Conservation (phyloP, 1,284 basidiomycete species). For the Ceratobasidium theobromae region DNA sequence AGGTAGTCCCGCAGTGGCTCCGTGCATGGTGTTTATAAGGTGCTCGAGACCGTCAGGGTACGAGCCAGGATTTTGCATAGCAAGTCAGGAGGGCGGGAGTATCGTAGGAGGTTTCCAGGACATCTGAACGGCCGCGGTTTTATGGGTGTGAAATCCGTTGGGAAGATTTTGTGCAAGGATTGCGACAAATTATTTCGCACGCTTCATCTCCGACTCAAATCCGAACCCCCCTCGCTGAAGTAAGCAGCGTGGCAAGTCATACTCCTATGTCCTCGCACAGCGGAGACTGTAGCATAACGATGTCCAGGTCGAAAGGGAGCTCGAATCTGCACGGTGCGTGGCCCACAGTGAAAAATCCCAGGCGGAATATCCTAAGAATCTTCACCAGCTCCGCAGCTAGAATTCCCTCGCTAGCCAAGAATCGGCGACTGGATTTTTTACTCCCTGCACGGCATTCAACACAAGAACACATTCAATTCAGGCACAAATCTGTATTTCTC, state of each 20-base stretch:
- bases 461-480: background rate
- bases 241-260: background rate
- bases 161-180: slow-evolving; percentile 4
- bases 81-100: too few relatives aligned
- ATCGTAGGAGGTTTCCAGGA: too few relatives aligned
- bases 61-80: background rate
- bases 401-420: background rate
- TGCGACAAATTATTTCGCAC: background rate
- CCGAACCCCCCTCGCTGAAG: background rate
- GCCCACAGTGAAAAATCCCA: background rate
- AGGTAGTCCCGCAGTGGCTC: background rate
- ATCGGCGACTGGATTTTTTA: background rate
- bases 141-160: too few relatives aligned
- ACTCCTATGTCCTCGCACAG: too few relatives aligned
- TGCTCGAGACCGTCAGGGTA: slow-evolving; percentile 1
- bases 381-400: background rate
- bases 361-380: background rate
- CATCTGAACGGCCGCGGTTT: too few relatives aligned
- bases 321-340: too few relatives aligned
- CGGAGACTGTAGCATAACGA: too few relatives aligned
- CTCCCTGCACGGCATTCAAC: background rate
- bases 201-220: background rate
- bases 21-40: slow-evolving; percentile 26
- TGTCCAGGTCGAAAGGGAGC: too few relatives aligned
- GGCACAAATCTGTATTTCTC: background rate